Conservation (phyloP, 83 land plant genomes). For the Thuja plicata region DNA sequence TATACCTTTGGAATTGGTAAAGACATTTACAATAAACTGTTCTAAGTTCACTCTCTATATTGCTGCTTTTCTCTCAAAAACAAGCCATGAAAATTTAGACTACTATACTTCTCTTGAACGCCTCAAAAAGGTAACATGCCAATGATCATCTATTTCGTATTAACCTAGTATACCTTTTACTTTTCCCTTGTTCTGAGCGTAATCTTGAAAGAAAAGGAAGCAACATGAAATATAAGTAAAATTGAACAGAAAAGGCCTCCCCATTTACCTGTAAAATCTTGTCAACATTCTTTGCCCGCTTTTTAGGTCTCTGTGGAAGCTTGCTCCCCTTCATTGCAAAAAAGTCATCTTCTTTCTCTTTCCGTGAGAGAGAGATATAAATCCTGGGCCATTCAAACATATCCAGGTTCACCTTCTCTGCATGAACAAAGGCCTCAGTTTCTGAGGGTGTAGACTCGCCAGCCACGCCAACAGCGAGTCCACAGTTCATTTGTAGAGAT, state of each 20-base stretch:
- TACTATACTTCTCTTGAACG: not conserved
- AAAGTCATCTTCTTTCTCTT: slow-evolving; percentile 88
- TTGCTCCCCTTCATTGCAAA: slow-evolving; percentile 75
- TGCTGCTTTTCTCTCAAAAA: not conserved
- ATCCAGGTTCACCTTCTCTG: slow-evolving; percentile 32
- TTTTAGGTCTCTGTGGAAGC: slow-evolving; percentile 78
- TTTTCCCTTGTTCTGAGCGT: not conserved
- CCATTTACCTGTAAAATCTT: slow-evolving; percentile 57
- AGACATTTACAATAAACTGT: not conserved
- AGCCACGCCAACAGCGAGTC: not conserved
- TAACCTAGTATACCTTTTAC: not conserved
- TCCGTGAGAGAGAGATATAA: slow-evolving; percentile 57
- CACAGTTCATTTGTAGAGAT: slow-evolving; percentile 7
- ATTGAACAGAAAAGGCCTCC: not conserved
- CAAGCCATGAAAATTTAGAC: not conserved
- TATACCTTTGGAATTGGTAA: not conserved
- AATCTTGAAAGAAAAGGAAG: not conserved
- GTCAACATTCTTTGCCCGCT: slow-evolving; percentile 63
- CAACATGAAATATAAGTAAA: not conserved
- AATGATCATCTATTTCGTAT: not conserved
- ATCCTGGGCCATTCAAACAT: slow-evolving; percentile 78
- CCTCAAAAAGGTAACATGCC: not conserved
- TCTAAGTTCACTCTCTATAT: not conserved
- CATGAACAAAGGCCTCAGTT: slow-evolving; percentile 15
- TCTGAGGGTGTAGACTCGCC: slow-evolving; percentile 10